Conservation (phyloP, 2,329 filamentous ascomycete genomes). For the Fusarium sp. region DNA sequence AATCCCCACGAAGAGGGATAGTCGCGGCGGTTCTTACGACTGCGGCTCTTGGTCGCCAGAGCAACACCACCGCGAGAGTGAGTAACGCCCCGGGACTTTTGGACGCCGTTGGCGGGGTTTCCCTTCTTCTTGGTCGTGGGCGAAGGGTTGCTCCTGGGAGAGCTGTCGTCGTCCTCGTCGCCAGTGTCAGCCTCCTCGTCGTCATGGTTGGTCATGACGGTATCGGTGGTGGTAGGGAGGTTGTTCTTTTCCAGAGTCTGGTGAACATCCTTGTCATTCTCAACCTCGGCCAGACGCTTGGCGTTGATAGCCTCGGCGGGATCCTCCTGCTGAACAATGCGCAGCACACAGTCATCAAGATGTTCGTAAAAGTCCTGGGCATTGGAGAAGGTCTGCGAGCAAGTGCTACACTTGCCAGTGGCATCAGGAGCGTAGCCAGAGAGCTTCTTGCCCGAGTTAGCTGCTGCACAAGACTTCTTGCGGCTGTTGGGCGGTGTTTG, state of each 20-base stretch:
- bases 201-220: conserved; percentile 57
- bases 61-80: conserved; percentile 79
- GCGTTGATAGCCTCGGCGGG: conserved; percentile 75
- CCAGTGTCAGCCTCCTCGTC: conserved; percentile 61
- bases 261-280: conserved; percentile 69
- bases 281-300: conserved; percentile 70
- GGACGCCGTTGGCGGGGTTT: conserved; percentile 65
- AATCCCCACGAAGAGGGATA: conserved; percentile 96
- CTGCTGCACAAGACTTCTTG: conserved; percentile 65
- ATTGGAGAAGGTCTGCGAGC: conserved; percentile 87
- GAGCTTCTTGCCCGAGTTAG: conserved; percentile 67
- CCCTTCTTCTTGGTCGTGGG: conserved; percentile 62
- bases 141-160: conserved; percentile 57
- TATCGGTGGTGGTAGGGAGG: conserved; percentile 58
- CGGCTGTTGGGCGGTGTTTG: conserved; percentile 92
- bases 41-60: conserved; percentile 64
- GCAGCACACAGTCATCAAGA: conserved; percentile 79
- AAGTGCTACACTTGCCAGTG: conserved; percentile 95
- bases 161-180: conserved; percentile 63
- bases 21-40: conserved; percentile 90
- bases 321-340: conserved; percentile 76
- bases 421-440: conserved; percentile 78
- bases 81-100: conserved; percentile 77
- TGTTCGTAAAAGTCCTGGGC: conserved; percentile 99
- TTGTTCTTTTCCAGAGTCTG: conserved; percentile 72